phyloP scores from a whole-genome alignment of 202 grass and related monocot genomes.

The Brachypodium distachyon region DNA sequence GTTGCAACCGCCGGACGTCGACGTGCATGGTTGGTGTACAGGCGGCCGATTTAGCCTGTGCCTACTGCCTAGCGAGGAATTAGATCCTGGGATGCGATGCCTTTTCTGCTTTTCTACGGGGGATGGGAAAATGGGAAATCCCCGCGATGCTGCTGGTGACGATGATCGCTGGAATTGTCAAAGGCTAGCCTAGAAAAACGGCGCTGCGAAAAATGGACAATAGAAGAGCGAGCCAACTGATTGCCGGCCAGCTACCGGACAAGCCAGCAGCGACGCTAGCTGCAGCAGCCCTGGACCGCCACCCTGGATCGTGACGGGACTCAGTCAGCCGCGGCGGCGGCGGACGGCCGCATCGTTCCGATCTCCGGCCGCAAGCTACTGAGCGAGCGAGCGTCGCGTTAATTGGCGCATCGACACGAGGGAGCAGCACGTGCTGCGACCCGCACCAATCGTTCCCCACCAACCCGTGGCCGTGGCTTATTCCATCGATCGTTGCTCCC shows the following conservation, averaged over 20 bases:
- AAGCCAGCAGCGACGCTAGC: no score
- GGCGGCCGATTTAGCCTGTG: background rate
- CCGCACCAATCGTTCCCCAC: background rate
- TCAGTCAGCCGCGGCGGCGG: no score
- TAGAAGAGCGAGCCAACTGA: background rate
- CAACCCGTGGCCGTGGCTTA: conserved; percentile 2
- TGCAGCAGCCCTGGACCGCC: no score
- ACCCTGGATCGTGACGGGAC: no score
- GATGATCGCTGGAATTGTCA: background rate
- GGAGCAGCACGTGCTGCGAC: no score
- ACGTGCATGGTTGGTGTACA: background rate
- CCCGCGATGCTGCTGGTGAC: background rate
- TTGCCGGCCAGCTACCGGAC: background rate
- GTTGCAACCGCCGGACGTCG: background rate
- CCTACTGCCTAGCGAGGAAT: background rate
- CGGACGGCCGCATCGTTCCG: no score
- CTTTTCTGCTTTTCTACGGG: background rate
- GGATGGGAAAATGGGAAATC: background rate
- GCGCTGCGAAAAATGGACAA: background rate
- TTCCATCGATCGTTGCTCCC: background rate
- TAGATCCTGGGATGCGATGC: background rate
- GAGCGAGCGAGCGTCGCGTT: no score
- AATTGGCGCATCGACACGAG: no score
- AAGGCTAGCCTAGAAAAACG: background rate
- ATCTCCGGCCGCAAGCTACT: no score